A percentile compares a stretch with the other conserved stretches of the same genome.
Evolutionary conservation across 2,329 filamentous ascomycete species (phyloP).

Genomic region (Aspergillus bombycis): DNA sequence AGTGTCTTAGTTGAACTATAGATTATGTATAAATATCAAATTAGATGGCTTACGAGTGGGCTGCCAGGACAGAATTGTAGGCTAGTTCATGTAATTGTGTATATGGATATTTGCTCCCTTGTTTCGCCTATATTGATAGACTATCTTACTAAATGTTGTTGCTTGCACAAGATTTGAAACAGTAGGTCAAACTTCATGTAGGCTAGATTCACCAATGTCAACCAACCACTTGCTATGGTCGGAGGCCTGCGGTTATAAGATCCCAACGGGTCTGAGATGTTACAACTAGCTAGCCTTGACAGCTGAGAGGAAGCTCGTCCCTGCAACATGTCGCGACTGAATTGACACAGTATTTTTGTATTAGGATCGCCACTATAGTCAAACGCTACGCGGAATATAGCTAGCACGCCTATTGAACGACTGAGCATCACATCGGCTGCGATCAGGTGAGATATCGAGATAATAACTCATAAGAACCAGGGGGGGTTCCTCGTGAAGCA

Average conservation of each 20-base stretch:
- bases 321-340: background rate
- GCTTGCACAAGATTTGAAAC: constrained; percentile 15
- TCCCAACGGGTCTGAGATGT: background rate
- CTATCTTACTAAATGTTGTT: constrained; percentile 10
- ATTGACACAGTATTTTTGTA: background rate
- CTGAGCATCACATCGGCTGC: background rate
- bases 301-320: too few species aligned
- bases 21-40: background rate
- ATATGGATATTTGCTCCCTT: constrained; percentile 6
- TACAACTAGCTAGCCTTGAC: background rate
- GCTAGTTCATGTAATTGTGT: constrained; percentile 6
- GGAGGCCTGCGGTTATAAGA: background rate
- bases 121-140: constrained; percentile 11
- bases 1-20: background rate
- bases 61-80: constrained; percentile 7
- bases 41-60: constrained; percentile 6
- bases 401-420: background rate
- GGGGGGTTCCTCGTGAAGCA: background rate
- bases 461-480: background rate
- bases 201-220: background rate
- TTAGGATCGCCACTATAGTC: background rate
- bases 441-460: background rate
- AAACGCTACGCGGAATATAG: background rate
- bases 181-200: background rate
- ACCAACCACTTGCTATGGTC: background rate